These are phyloP conservation scores for Neocallimastix lanati DNA, from an alignment of 192 early-diverging fungal genomes.

Conservation along the genomic window DNA sequence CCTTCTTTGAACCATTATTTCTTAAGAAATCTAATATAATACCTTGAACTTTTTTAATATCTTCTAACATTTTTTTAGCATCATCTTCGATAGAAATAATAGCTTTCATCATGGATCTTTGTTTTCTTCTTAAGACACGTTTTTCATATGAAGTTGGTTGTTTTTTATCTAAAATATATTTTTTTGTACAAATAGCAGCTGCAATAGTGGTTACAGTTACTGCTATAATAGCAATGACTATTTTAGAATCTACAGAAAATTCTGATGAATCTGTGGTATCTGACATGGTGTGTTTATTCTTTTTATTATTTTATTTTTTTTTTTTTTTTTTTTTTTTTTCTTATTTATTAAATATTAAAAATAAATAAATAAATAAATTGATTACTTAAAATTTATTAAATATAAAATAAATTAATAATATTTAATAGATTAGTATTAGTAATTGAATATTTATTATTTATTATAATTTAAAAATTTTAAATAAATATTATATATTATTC, in stretches of 20 bases:
- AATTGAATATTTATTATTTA: no score
- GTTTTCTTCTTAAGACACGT: neutral
- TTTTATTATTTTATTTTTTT: neutral
- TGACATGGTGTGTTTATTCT: no score
- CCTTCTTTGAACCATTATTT: neutral
- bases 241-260: neutral
- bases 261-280: neutral
- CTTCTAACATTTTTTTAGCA: neutral
- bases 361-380: no score
- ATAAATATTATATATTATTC: no score
- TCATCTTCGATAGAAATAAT: neutral
- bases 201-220: neutral
- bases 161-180: neutral
- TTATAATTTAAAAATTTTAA: no score
- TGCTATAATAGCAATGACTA: neutral
- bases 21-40: neutral
- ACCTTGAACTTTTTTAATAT: neutral
- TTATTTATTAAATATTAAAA: no score
- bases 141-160: neutral
- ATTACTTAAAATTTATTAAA: no score
- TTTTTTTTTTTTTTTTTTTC: no score
- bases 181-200: neutral
- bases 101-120: neutral
- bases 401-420: no score
- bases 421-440: no score